Evolutionary conservation across 2,329 filamentous ascomycete species (phyloP).

Genomic region (Sporothrix luriei): DNA sequence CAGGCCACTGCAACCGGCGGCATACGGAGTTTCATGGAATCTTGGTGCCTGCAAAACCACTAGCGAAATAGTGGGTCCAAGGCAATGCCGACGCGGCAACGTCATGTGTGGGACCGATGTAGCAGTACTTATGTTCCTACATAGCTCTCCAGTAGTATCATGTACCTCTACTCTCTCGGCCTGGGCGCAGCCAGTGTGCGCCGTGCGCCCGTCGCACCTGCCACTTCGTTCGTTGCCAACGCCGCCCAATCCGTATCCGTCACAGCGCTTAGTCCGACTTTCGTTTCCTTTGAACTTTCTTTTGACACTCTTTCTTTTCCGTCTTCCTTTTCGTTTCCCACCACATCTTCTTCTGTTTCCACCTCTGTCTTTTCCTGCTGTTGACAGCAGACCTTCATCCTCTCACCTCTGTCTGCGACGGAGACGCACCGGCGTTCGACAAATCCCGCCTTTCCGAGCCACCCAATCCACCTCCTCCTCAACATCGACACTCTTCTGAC

Average conservation of each 20-base stretch:
- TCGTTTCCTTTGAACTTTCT: background rate
- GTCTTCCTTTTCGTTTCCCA: background rate
- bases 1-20: too few species aligned
- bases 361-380: background rate
- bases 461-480: background rate
- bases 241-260: slow-evolving; percentile 13
- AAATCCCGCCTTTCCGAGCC: slow-evolving; percentile 7
- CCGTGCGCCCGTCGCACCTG: background rate
- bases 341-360: background rate
- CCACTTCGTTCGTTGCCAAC: slow-evolving; percentile 8
- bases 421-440: background rate
- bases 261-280: slow-evolving; percentile 11
- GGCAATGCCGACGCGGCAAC: slow-evolving; percentile 13
- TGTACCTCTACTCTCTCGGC: slow-evolving; percentile 1
- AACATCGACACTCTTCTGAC: background rate
- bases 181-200: slow-evolving; percentile 5
- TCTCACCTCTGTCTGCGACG: slow-evolving; percentile 12
- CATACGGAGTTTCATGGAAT: too few species aligned
- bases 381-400: background rate
- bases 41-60: too few species aligned
- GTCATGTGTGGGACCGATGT: slow-evolving; percentile 21
- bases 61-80: slow-evolving; percentile 11
- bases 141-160: too few species aligned
- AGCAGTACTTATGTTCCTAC: background rate
- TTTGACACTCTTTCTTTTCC: background rate